Evolutionary conservation across 371 early-diverging fungal genomes (phyloP), one percentile per base, ranked within the genome.

Genomic region (Apophysomyces ossiformis): DNA sequence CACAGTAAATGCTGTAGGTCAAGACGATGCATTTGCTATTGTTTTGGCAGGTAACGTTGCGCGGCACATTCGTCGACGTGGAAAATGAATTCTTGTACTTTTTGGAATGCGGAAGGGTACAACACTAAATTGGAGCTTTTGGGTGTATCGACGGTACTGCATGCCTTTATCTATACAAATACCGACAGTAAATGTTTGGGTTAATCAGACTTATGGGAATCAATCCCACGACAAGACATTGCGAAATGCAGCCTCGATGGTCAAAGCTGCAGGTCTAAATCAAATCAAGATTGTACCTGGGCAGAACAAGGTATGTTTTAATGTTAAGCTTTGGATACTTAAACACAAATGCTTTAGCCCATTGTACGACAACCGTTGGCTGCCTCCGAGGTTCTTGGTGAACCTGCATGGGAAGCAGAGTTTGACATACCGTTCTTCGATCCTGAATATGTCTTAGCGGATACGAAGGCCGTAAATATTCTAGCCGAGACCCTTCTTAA

Each of bases 381-480:
- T 16, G 73, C 70, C 7, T 21, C 66, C 12, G 57, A 66, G 11
- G 69, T 78, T 21, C 79, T 79, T 39, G 79, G 79, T 2, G 65
- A 47, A 7, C 61, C 75, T 1, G 79, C 79, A 1, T 47, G 79
- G 45, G 74, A 68, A 35, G 79, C 79, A 6, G 68, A 63, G 3
- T 32, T 54, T 1, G 43, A 65, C 9, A 54, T 78, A 9, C 76
- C 79, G 1, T 67, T 46, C 7, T 37, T 65, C 0, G 75, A 79
- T 44, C 64, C 46, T n/a, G 57, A 41, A 6, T 56, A 18, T 35
- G 47, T 73, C 32, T 7, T 59, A 5, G 9, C 37, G 9, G 46
- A 43, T 9, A 61, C 59, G 44, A 70, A 68, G 44, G 79, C 72
- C 0, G 72, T 79, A 11, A 41, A 69, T 11, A 69, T 67, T 7